Percentiles rank a stretch among this genome's conserved stretches.
phyloP scores from a whole-genome alignment of 192 early-diverging fungal species.

The Pilaira anomala region DNA sequence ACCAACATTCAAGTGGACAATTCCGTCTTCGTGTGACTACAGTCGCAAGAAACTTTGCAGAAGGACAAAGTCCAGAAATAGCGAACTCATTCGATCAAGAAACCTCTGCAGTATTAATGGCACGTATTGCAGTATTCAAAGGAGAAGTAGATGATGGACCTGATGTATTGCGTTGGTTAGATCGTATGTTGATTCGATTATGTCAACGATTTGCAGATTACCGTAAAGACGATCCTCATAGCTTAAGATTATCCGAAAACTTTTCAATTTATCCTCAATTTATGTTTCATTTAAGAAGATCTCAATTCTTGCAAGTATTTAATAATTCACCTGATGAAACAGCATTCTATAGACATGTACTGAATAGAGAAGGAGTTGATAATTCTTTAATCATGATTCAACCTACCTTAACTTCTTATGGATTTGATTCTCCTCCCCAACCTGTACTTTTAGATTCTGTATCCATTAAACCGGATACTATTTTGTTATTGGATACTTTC shows the following conservation, averaged over 20 bases:
- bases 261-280: conserved; percentile 99
- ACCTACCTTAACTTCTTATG: conserved; percentile 92
- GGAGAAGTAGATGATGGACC: conserved; percentile 97
- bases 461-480: conserved; percentile 92
- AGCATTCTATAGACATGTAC: conserved; percentile 87
- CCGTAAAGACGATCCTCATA: conserved; percentile 89
- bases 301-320: conserved; percentile 97
- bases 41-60: conserved; percentile 81
- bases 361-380: conserved; percentile 94
- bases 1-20: conserved; percentile 91
- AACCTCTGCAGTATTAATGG: conserved; percentile 94
- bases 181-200: conserved; percentile 97
- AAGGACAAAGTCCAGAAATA: conserved; percentile 82
- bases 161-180: conserved; percentile 95
- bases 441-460: conserved; percentile 96
- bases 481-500: conserved; percentile 93
- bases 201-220: conserved; percentile 99
- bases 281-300: conserved; percentile 97
- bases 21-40: conserved; percentile 95
- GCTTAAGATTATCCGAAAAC: conserved; percentile 86
- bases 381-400: conserved; percentile 99
- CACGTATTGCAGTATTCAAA: conserved; percentile 95
- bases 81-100: conserved; percentile 96
- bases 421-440: conserved; percentile 78
- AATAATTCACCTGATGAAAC: conserved; percentile 99